phyloP scores from a whole-genome alignment of 1,139 yeast species.

The Geotrichum phurueaensis region DNA sequence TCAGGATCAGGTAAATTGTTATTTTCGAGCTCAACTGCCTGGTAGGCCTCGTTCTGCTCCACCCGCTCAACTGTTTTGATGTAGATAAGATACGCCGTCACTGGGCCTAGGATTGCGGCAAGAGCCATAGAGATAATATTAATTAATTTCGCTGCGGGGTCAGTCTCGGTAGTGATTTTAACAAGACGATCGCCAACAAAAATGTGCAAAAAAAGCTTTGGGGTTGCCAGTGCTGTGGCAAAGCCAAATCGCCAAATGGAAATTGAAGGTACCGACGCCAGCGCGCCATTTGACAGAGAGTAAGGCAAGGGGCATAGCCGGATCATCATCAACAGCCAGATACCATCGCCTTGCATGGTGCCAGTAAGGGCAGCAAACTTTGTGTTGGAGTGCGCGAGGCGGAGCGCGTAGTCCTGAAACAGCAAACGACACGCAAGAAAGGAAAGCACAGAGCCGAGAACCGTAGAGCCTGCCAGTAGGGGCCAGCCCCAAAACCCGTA shows the following conservation, averaged over 20 bases:
- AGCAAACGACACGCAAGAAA: slow-evolving; percentile 62
- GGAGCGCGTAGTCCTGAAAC: slow-evolving; percentile 53
- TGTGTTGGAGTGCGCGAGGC: slow-evolving; percentile 47
- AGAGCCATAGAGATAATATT: slow-evolving; percentile 59
- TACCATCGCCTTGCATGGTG: slow-evolving; percentile 61
- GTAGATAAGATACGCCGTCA: slow-evolving; percentile 69
- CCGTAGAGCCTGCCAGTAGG: slow-evolving; percentile 62
- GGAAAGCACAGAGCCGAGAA: slow-evolving; percentile 66
- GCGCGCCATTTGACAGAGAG: slow-evolving; percentile 84
- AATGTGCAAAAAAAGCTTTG: slow-evolving; percentile 69
- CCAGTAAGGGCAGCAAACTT: slow-evolving; percentile 71
- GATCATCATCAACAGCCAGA: slow-evolving; percentile 61
- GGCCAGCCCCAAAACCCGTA: slow-evolving; percentile 86
- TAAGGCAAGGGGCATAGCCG: slow-evolving; percentile 90
- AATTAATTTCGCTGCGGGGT: slow-evolving; percentile 48
- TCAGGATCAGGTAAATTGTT: background rate
- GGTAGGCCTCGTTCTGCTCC: slow-evolving; percentile 10
- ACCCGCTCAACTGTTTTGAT: slow-evolving; percentile 22
- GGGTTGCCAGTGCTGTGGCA: slow-evolving; percentile 67
- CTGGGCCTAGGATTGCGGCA: slow-evolving; percentile 51
- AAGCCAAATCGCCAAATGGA: slow-evolving; percentile 33
- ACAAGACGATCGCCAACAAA: slow-evolving; percentile 77
- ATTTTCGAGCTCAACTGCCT: slow-evolving; percentile 4
- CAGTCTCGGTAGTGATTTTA: slow-evolving; percentile 54
- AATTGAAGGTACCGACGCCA: slow-evolving; percentile 78